Evolutionary conservation across 371 early-diverging fungal species (phyloP), one percentile per base, ranked within the genome.

Genomic region (Mortierella sp.): DNA sequence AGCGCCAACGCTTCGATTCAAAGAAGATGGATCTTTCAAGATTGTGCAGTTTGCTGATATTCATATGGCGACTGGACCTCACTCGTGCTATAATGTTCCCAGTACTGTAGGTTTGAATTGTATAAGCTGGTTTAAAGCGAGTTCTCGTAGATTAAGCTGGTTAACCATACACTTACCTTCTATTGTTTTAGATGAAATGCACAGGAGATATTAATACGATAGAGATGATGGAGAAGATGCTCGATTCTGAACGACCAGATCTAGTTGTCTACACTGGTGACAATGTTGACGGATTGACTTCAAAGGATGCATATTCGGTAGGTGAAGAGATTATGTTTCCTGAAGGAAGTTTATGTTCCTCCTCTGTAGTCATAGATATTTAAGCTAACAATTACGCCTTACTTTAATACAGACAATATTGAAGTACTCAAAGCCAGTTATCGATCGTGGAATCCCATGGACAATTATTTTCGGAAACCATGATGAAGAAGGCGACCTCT

Each of bases 221-320:
- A 0, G 75, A 85, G 26, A 72, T 82, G 59, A 83, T 88, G 55
- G 85, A 84, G 57, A 60, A 70, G 4, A 56, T 88, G 45, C 65
- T 88, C 10, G 87, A 88, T 35, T 57, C 72, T 5, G 89, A 89
- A 61, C 74, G 74, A 6, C 89, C 90, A 15, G 84, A 88, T 47
- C 70, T 90, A 12, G 90, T 88, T 1, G 86, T 88, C 1, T 89
- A 88, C 66, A 76, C 83, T 3, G 90, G 90, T 4, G 90, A 89
- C 57, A 88, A 89, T 49, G 84, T 90, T 32, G 84, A 87, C 53
- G 88, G 85, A 3, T 8, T 80, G 40, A 64, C 75, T 0, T 80
- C 81, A 15, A 75, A 70, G 13, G 81, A 80, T 15, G 81, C 81
- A 3, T 71, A 68, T 54, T 66, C 81, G 54, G 79, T 78, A 73